These are phyloP conservation scores for Isabelozyma rhagii DNA, from an alignment of 805 yeast species.

Conservation along the genomic window DNA sequence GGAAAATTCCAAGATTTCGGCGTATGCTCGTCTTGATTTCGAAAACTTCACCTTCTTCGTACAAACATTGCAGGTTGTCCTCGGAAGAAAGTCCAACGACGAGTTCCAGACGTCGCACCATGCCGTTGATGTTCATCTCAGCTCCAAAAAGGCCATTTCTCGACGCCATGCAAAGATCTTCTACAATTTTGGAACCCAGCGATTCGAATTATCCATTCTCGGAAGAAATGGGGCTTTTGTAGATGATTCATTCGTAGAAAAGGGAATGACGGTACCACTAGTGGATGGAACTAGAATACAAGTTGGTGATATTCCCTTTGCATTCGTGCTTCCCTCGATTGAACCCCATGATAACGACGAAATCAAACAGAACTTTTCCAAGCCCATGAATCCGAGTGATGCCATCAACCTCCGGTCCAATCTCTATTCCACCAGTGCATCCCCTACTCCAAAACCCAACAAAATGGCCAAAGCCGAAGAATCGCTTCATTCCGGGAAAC, in stretches of 20 bases:
- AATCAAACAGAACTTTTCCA: conserved; percentile 14
- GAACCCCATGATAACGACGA: conserved; percentile 37
- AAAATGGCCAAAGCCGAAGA: conserved; percentile 5
- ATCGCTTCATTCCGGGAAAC: conserved; percentile 2
- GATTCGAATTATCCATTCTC: conserved; percentile 85
- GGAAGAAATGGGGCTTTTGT: conserved; percentile 98
- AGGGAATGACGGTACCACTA: conserved; percentile 87
- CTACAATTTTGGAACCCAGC: conserved; percentile 92
- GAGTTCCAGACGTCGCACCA: conserved; percentile 63
- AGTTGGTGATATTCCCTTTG: conserved; percentile 88
- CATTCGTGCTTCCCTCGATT: conserved; percentile 77
- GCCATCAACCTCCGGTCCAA: conserved; percentile 56
- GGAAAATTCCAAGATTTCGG: conserved; percentile 41
- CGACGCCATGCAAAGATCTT: conserved; percentile 93
- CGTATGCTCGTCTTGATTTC: conserved; percentile 80
- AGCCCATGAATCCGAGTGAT: conserved; percentile 57
- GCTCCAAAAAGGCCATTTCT: conserved; percentile 89
- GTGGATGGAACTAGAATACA: conserved; percentile 81
- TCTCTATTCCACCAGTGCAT: conserved; percentile 30
- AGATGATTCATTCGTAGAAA: conserved; percentile 83
- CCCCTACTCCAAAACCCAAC: conserved; percentile 14
- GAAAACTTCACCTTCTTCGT: conserved; percentile 92
- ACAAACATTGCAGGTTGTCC: conserved; percentile 88
- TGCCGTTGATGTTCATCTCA: conserved; percentile 88
- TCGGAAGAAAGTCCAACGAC: conserved; percentile 75